These are phyloP conservation scores for Phaeosphaeriaceae sp. DNA, from an alignment of 2,329 filamentous ascomycete genomes.

Conservation along the genomic window DNA sequence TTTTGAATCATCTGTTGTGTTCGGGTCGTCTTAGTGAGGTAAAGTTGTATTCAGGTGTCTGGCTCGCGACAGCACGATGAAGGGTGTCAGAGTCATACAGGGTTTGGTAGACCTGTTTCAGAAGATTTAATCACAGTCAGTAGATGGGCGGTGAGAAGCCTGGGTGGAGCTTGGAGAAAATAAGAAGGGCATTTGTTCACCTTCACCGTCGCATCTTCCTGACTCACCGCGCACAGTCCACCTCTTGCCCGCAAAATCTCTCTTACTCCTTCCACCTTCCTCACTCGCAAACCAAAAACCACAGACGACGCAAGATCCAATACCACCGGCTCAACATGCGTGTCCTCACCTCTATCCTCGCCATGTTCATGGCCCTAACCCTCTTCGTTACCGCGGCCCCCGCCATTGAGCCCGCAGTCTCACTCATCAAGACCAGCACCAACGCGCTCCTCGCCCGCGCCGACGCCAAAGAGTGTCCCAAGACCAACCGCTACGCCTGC, in stretches of 20 bases:
- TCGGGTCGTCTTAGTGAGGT: too few species aligned
- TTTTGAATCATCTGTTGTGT: too few species aligned
- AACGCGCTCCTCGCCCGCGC: background rate
- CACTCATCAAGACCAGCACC: background rate
- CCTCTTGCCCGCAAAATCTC: background rate
- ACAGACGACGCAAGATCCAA: background rate
- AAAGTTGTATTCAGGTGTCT: too few species aligned
- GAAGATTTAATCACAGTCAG: too few species aligned
- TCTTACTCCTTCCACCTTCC: background rate
- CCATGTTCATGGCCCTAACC: background rate
- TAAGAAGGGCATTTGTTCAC: background rate
- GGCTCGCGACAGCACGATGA: too few species aligned
- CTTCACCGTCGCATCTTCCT: background rate
- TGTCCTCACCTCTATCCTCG: background rate
- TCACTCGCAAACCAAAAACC: background rate
- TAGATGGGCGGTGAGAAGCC: too few species aligned
- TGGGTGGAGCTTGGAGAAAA: too few species aligned
- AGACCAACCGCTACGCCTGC: background rate
- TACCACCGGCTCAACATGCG: background rate
- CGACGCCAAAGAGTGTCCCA: background rate
- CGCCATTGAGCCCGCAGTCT: background rate
- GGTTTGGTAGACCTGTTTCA: too few species aligned
- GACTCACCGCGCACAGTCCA: background rate
- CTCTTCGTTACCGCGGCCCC: background rate
- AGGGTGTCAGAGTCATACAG: too few species aligned